Percentiles rank a stretch among this genome's conserved stretches.
phyloP scores from a whole-genome alignment of 2,329 filamentous ascomycete species.

The Claviceps sp. region DNA sequence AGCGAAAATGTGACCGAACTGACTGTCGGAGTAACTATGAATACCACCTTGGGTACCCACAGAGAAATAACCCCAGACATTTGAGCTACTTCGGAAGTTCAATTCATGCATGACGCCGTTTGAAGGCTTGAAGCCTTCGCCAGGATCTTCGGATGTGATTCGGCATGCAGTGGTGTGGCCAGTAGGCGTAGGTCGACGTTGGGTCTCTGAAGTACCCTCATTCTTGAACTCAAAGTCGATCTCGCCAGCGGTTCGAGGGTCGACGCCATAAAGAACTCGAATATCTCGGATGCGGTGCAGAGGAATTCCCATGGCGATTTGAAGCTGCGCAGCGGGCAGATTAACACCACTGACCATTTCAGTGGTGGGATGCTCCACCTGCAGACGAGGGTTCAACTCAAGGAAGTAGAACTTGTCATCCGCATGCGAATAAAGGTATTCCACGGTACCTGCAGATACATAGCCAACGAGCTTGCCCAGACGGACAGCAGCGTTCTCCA shows the following conservation, averaged over 20 bases:
- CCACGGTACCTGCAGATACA: slow-evolving; percentile 95
- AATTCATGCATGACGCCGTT: slow-evolving; percentile 98
- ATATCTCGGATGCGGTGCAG: slow-evolving; percentile 94
- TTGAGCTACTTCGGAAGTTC: slow-evolving; percentile 97
- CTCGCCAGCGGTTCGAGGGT: slow-evolving; percentile 70
- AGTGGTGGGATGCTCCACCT: slow-evolving; percentile 98
- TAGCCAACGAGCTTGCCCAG: slow-evolving; percentile 91
- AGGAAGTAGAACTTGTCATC: slow-evolving; percentile 99
- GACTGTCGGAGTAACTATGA: slow-evolving; percentile 97
- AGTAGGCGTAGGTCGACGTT: slow-evolving; percentile 84
- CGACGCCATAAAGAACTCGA: slow-evolving; percentile 86
- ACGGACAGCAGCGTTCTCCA: slow-evolving; percentile 94
- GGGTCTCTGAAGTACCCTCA: slow-evolving; percentile 67
- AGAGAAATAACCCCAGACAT: slow-evolving; percentile 99
- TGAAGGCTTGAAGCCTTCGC: slow-evolving; percentile 98
- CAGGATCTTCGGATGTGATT: slow-evolving; percentile 97
- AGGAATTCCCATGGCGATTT: slow-evolving; percentile 97
- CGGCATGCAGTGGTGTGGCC: slow-evolving; percentile 96
- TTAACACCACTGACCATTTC: slow-evolving; percentile 99
- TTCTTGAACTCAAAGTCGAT: slow-evolving; percentile 97
- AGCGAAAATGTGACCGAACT: slow-evolving; percentile 98
- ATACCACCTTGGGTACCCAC: slow-evolving; percentile 94
- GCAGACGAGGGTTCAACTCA: slow-evolving; percentile 94
- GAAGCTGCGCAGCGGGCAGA: slow-evolving; percentile 89
- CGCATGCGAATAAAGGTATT: slow-evolving; percentile 95